Evolutionary conservation across 1,284 basidiomycete genomes (phyloP).

Genomic region (Wolfiporia cocos): DNA sequence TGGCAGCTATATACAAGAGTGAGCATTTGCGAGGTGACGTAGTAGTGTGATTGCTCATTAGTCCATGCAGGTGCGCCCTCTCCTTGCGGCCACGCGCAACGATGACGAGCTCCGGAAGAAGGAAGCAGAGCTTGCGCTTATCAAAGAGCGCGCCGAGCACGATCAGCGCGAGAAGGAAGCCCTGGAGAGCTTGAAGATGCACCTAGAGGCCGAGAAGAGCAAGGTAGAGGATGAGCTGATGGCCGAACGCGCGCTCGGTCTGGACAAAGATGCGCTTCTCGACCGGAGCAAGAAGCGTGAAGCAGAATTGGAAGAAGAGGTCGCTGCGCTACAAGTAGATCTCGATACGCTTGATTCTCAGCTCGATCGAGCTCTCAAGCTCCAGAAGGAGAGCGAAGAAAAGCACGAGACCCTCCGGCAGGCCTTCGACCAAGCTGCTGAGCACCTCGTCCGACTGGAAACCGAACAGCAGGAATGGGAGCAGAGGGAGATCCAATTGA

Average conservation of each 20-base stretch:
- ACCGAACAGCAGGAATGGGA: slow-evolving; percentile 69
- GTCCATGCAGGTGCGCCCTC: slow-evolving; percentile 67
- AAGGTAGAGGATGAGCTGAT: slow-evolving; percentile 80
- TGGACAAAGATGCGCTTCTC: slow-evolving; percentile 86
- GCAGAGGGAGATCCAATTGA: slow-evolving; percentile 52
- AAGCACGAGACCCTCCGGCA: slow-evolving; percentile 66
- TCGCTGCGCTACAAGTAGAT: slow-evolving; percentile 76
- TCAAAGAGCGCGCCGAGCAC: slow-evolving; percentile 81
- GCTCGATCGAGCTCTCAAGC: slow-evolving; percentile 73
- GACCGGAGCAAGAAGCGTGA: slow-evolving; percentile 85
- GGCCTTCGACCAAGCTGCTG: slow-evolving; percentile 79
- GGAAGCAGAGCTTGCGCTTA: slow-evolving; percentile 78
- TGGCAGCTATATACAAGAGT: slow-evolving; percentile 97
- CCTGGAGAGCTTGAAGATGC: slow-evolving; percentile 74
- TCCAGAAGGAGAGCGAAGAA: slow-evolving; percentile 75
- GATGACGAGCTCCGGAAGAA: slow-evolving; percentile 92
- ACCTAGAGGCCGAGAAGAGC: slow-evolving; percentile 76
- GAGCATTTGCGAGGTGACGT: no score
- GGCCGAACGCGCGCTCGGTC: slow-evolving; percentile 72
- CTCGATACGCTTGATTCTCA: slow-evolving; percentile 84
- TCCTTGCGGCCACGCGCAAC: slow-evolving; percentile 88
- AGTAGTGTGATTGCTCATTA: neutral
- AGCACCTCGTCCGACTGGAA: slow-evolving; percentile 79
- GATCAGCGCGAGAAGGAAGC: slow-evolving; percentile 78
- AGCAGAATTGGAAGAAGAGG: slow-evolving; percentile 80